Base-by-base conservation (phyloP, 192 early-diverging fungal genomes). In the Backusella circina region DNA sequence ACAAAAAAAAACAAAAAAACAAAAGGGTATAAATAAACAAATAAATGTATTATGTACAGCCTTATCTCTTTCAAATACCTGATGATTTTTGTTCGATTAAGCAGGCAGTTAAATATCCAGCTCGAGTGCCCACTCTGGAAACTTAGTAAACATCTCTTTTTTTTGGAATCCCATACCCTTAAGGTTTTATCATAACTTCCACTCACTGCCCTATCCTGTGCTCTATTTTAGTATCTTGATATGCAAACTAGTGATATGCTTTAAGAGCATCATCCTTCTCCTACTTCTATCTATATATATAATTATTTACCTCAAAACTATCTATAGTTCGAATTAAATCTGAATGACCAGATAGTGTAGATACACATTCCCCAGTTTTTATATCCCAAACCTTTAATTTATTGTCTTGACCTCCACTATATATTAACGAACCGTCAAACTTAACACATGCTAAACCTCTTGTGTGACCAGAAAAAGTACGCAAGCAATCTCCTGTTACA, bases 61-160 rank as follows among this genome's bases (percentile, higher is more conserved):
- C n/a, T 36, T 4, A 16, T 38, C 21, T 23, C 9, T 54, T 21
- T 54, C n/a, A 5, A 30, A 18, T 70, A 78, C 71, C 84, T 86
- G 30, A 77, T 73, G 7, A 81, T 81, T 61, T 30, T 86, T 76
- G 70, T 91, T 90, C 80, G 92, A 93, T 72, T 97, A 92, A 37
- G 96, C 89, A 86, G 94, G 5, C 97, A 92, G 83, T 96, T 94
- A 87, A 98, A 99, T 12, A 99, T 95, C 96, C 98, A 98, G 77
- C 94, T 95, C 8, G 88, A 88, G 74, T 97, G 95, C 5, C 90
- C 94, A 39, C 90, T 77, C 28, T 81, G 79, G 51, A 77, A 81
- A 30, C 79, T 70, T 2, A 95, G 72, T 37, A 94, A 79, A 69
- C 95, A 89, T 64, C 96, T 77, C 30, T 93, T 95, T 6, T 91